Base-by-base conservation (phyloP, 1,139 yeast genomes). In the Arxiozyma slooffiae region DNA sequence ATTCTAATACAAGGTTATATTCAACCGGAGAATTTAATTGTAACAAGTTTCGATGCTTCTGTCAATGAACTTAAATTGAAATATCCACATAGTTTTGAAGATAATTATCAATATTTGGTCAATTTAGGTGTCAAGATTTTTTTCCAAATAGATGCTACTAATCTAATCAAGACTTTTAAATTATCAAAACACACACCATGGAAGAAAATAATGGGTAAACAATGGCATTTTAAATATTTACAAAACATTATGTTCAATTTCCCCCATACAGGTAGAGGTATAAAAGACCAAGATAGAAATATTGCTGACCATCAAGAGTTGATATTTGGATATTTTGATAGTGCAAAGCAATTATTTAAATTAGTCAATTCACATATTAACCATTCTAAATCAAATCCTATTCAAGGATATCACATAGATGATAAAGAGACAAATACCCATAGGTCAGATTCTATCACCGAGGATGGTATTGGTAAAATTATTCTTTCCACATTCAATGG, bases 231-330 rank as follows among this genome's bases (percentile, higher is more conserved):
- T 36, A 70, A 71, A 46, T 62, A 67, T 34, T 68, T 81, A 49
- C 76, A 84, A 57, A 74, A 74, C 51, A 76, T 88, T 24, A 73
- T 89, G 73, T 92, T 92, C 74, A 92, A 92, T 66, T 92, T 92
- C 69, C 98, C 98, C 7, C 98, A 92, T 64, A 79, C 87, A 1
- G 98, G 97, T 6, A 77, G 79, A 57, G 95, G 96, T 0, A 80
- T 90, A 57, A 86, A 85, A 58, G 96, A 90, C 64, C 79, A 82
- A 55, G 94, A 82, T 53, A 75, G 97, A 56, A 92, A 89, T 61
- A 82, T 92, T 24, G 70, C 78, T 38, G 85, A 82, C 53, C 96
- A 92, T 66, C 98, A 92, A 63, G 71, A 80, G 53, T 72, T 92
- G 49, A 69, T 92, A 50, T 61, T 75, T 14, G 74, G 71, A 1